phyloP scores from a whole-genome alignment of 139 green algal species.

The Tetratostichococcus sp. region DNA sequence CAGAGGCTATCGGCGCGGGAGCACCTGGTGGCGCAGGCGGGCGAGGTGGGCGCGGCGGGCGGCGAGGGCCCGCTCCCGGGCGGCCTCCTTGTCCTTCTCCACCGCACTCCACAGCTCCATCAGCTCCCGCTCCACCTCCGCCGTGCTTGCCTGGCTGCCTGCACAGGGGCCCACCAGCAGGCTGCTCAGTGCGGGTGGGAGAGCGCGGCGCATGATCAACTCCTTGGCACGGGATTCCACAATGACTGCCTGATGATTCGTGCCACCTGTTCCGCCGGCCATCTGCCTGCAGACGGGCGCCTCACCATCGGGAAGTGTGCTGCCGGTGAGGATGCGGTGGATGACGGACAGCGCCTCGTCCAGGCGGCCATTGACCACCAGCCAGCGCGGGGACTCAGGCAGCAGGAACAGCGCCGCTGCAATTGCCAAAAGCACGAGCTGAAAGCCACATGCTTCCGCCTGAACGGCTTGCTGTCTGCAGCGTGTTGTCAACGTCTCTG shows the following conservation, averaged over 20 bases:
- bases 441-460: too few relatives aligned
- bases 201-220: too few relatives aligned
- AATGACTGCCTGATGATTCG: too few relatives aligned
- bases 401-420: constrained; percentile 56
- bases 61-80: constrained; percentile 2
- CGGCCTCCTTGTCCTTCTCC: constrained; percentile 60
- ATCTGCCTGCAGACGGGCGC: too few relatives aligned
- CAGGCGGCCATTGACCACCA: constrained; percentile 60
- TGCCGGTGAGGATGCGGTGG: constrained; percentile 35
- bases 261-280: too few relatives aligned
- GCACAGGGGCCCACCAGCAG: constrained; percentile 1
- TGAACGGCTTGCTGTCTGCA: too few relatives aligned
- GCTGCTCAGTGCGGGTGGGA: too few relatives aligned
- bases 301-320: constrained; percentile 27
- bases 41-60: neutral
- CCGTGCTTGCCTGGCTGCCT: constrained; percentile 33
- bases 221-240: neutral
- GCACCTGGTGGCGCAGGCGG: neutral
- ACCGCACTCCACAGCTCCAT: constrained; percentile 74
- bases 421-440: neutral
- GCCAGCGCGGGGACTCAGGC: constrained; percentile 78
- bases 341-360: constrained; percentile 69
- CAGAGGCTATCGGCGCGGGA: neutral
- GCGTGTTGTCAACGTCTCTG: neutral
- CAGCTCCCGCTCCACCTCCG: constrained; percentile 76